Conservation (phyloP, 768 basidiomycete species). For the Gyrodon lividus region DNA sequence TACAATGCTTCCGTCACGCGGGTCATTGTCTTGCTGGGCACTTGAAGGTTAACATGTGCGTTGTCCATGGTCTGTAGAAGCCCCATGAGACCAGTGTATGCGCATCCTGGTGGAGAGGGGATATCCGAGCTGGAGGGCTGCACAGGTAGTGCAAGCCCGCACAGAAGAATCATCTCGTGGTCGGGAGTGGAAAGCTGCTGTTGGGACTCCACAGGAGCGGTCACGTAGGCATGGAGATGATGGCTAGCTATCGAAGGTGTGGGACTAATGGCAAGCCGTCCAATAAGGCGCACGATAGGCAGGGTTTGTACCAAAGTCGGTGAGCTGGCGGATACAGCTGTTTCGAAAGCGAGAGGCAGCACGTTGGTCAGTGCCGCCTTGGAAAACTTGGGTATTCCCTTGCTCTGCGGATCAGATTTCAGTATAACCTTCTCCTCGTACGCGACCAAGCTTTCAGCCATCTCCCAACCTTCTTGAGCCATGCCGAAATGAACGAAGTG, state of each 20-base stretch:
- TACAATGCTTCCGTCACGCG: slow-evolving; percentile 26
- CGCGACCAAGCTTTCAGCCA: slow-evolving; percentile 17
- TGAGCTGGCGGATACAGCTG: slow-evolving; percentile 3
- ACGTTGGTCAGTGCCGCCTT: slow-evolving; percentile 12
- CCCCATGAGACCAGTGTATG: slow-evolving; percentile 41
- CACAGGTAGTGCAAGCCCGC: slow-evolving; percentile 33
- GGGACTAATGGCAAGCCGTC: slow-evolving; percentile 33
- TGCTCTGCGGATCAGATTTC: not conserved
- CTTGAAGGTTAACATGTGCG: slow-evolving; percentile 30
- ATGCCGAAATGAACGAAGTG: slow-evolving; percentile 23
- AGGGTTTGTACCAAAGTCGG: slow-evolving; percentile 8
- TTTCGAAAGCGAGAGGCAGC: slow-evolving; percentile 18
- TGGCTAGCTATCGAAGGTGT: slow-evolving; percentile 35
- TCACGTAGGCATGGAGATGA: slow-evolving; percentile 46
- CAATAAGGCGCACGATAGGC: slow-evolving; percentile 30
- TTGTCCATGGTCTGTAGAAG: slow-evolving; percentile 43
- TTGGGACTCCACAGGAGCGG: slow-evolving; percentile 30
- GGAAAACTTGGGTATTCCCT: slow-evolving; percentile 8
- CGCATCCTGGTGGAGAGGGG: slow-evolving; percentile 22
- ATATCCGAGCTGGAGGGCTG: slow-evolving; percentile 6
- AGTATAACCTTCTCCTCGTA: not conserved
- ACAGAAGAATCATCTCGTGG: slow-evolving; percentile 44
- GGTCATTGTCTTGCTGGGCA: slow-evolving; percentile 20
- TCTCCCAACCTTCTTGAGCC: slow-evolving; percentile 22
- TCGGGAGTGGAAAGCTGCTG: slow-evolving; percentile 38